Evolutionary conservation across 768 basidiomycete genomes (phyloP), one percentile per base, ranked within the genome.

Genomic region (Naganishia randhawae): DNA sequence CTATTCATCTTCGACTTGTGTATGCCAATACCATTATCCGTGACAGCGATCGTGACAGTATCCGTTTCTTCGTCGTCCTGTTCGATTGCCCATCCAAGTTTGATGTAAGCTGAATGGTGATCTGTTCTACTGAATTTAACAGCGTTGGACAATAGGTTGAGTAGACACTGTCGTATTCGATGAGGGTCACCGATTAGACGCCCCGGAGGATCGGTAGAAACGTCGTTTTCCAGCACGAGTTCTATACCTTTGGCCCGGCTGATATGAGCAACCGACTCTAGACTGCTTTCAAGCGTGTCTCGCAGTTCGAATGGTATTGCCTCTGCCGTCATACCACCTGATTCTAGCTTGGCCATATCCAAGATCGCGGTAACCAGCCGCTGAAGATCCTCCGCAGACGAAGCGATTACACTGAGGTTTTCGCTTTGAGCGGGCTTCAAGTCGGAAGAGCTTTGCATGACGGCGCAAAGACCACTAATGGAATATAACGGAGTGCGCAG

Each of bases 1-100:
- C 72, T 71, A 50, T 73, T 71, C 72, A 76, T 74, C 63, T 74
- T 53, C 22, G 42, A 66, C 70, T 55, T 17, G 31, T 41, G 63
- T n/a, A 78, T 75, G 14, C 77, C 77, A n/a, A 76, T 73, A 14
- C 77, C 77, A 64, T 73, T 76, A 50, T 78, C 77, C 29, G 61
- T 22, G 8, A 76, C 73, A 8, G 61, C 70, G 41, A 77, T 37
- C 11, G 37, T 50, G 17, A 75, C 29, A n/a, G 63, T 63, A 19
- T 68, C 48, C 31, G 50, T 63, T 29, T 63, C 67, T 17, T 69
- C 73, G 1, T 22, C 45, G 0, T 54, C 39, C 27, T 55, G 14
- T 37, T 71, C 67, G 13, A 61, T 37, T 27, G 37, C 64, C 74
- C 76, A 78, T 19, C 57, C 37, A 16, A 76, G 66, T 41, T 61